Percentiles rank a stretch among this genome's conserved stretches.
phyloP scores from a whole-genome alignment of 2,329 filamentous ascomycete genomes.

The Xylariaceae sp. region DNA sequence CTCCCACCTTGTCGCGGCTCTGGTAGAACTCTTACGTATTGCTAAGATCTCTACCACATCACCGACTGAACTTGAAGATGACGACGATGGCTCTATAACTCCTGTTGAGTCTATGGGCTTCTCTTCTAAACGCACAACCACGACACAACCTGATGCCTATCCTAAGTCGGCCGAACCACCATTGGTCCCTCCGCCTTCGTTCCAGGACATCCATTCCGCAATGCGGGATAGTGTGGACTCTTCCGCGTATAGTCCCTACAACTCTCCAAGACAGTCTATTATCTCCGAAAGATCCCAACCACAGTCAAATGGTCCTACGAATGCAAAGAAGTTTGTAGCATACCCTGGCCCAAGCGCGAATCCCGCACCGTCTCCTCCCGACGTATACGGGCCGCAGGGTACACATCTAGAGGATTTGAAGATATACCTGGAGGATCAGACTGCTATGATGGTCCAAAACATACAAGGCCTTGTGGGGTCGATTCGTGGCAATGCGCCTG shows the following conservation, averaged over 20 bases:
- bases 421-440: conserved; percentile 79
- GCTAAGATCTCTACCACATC: conserved; percentile 80
- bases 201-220: conserved; percentile 50
- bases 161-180: conserved; percentile 35
- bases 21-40: conserved; percentile 77
- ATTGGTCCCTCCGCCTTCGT: conserved; percentile 48
- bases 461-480: conserved; percentile 75
- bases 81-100: conserved; percentile 61
- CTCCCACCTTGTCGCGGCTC: conserved; percentile 76
- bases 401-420: conserved; percentile 48
- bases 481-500: conserved; percentile 59
- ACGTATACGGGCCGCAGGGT: conserved; percentile 36
- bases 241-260: conserved; percentile 69
- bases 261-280: conserved; percentile 57
- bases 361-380: conserved; percentile 30
- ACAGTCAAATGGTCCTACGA: conserved; percentile 34
- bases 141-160: conserved; percentile 31
- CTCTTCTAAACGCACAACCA: conserved; percentile 54
- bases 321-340: conserved; percentile 31
- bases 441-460: conserved; percentile 68
- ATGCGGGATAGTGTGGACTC: conserved; percentile 59
- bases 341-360: conserved; percentile 32
- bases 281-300: conserved; percentile 32
- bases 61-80: conserved; percentile 68
- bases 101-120: conserved; percentile 64